Evolutionary conservation across 441 rosid species (phyloP), one percentile per base, ranked within the genome.

Genomic region (Melastoma candidum): DNA sequence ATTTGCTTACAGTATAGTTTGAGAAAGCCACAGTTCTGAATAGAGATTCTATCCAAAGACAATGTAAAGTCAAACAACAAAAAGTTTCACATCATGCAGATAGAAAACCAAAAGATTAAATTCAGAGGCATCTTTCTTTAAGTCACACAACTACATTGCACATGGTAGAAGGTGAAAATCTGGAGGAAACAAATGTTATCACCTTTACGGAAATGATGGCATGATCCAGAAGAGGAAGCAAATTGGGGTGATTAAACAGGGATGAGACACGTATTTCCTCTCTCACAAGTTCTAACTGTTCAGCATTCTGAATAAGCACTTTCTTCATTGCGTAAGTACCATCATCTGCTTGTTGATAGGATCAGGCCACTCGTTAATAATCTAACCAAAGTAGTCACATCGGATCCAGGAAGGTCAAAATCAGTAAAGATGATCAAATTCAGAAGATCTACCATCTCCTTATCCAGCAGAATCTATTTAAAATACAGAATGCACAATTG

Each of bases 251-350:
- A 72, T 65, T 79, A 74, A 94, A 94, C 61, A 94, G 54, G 4
- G 99, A 90, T 1, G 99, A 94, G 46, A 90, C 96, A 39, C 78
- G 95, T 54, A 94, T 94, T 86, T 94, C 99, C 74, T 94, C 95
- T 39, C 94, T 69, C 41, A 94, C 99, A 79, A 89, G 69, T 57
- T 94, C 95, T 77, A 94, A 65, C 68, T 87, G 96, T 74, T 87
- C 96, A 68, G 67, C 73, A 60, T 73, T 94, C 73, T 94, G 99
- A 68, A 94, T 83, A 46, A 94, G 83, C 57, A 94, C 96, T 72
- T 94, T 94, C 85, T 94, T 94, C 89, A 94, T 79, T 22, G 97
- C 97, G 55, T 90, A 94, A 48, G 87, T 90, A 57, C 97, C 96
- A 82, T 87, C 96, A 63, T 70, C 97, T 94, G 71, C 77, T 68